Base-by-base conservation (phyloP, 345 rosid genomes). In the Salix caprea region DNA sequence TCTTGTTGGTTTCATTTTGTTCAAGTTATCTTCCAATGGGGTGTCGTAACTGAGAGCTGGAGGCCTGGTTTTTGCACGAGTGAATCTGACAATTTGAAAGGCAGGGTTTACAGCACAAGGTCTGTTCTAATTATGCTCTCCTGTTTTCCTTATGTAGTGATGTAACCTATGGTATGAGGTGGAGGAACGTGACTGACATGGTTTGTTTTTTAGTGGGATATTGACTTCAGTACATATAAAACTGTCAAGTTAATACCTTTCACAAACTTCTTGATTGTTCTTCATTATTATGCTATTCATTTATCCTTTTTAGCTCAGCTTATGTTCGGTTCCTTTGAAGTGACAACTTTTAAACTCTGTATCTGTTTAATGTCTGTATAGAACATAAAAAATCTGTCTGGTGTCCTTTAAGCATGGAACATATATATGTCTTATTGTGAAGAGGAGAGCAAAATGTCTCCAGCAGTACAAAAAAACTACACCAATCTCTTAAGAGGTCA, bases 401-500 rank as follows among this genome's bases (percentile, higher is more conserved):
- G 10, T 9, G 64, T 9, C 15, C 64, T 54, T 2, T 7, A 54
- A 19, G 24, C 52, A 58, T 58, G 24, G 26, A 58, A n/a, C 64
- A 58, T 58, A 58, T 28, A 78, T 62, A 13, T 68, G 13, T 62
- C 78, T 87, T 88, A 84, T 82, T 86, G 39, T 50, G 75, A 72
- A 80, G 62, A 87, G 73, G 84, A 84, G 85, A 84, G 52, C 69
- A 48, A 68, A 60, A 36, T 69, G 74, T 80, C 87, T 87, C 92
- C 71, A 82, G 73, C 58, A 72, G 78, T 83, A 79, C 86, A 84
- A 84, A 87, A 84, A 84, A 87, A 73, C 73, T 61, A 78, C 46
- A 76, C 75, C 83, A 80, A 52, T 44, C 62, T 32, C 68, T 66
- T 30, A 60, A 36, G 74, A 67, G 67, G 69, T 68, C 13, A 32